phyloP scores from a whole-genome alignment of 2,329 filamentous ascomycete genomes.

The Macrophomina pseudophaseolina region DNA sequence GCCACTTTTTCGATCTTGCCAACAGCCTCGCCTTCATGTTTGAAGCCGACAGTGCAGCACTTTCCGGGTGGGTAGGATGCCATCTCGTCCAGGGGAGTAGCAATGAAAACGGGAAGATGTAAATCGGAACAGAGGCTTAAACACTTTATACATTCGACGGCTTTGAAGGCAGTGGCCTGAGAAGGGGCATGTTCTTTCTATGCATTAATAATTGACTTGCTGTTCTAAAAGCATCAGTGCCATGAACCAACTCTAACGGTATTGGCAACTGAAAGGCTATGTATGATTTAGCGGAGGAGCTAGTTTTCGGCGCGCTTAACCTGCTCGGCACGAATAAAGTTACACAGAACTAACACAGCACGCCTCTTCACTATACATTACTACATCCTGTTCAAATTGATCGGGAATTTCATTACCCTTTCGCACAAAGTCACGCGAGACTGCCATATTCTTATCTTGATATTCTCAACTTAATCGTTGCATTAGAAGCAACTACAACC shows the following conservation, averaged over 20 bases:
- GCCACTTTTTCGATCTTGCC: slow-evolving; percentile 55
- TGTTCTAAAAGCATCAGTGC: background rate
- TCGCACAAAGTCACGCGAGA: background rate
- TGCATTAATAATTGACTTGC: background rate
- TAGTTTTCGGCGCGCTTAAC: background rate
- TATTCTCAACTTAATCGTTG: too few relatives aligned
- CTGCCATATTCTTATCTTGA: too few relatives aligned
- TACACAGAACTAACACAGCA: background rate
- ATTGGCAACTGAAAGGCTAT: background rate
- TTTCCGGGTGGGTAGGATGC: slow-evolving; percentile 55
- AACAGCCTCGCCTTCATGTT: slow-evolving; percentile 55
- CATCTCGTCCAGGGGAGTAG: slow-evolving; percentile 42
- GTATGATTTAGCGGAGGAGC: background rate
- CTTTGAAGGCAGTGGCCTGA: background rate
- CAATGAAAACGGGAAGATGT: background rate
- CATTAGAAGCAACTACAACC: background rate
- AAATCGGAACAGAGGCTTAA: background rate
- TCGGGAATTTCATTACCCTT: background rate
- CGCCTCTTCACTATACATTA: background rate
- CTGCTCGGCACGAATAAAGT: background rate
- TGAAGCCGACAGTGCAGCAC: slow-evolving; percentile 57
- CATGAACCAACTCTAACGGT: background rate
- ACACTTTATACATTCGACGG: background rate
- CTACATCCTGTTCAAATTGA: background rate
- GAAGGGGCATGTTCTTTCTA: background rate